Conservation (phyloP, 2,329 filamentous ascomycete genomes). For the Parastagonospora nodorum region DNA sequence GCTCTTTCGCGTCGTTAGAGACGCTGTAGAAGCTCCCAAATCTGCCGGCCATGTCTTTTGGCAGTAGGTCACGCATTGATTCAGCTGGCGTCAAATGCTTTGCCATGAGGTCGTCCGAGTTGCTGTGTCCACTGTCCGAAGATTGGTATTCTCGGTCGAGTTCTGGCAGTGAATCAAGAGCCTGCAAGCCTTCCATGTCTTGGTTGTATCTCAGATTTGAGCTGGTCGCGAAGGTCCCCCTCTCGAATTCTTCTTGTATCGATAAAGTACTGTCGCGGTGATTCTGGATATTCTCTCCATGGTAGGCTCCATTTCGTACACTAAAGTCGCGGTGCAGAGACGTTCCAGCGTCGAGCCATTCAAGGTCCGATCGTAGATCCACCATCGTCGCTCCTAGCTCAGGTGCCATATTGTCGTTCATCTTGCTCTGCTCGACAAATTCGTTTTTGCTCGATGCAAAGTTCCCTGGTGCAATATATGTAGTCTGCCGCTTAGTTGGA, state of each 20-base stretch:
- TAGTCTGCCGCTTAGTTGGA: constrained; percentile 4
- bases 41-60: background rate
- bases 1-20: background rate
- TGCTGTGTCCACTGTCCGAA: background rate
- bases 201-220: too few relatives aligned
- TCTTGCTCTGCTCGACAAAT: background rate
- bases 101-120: background rate
- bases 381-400: background rate
- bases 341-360: background rate
- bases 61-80: background rate
- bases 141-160: background rate
- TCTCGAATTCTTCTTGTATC: background rate
- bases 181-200: background rate
- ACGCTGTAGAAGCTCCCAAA: constrained; percentile 4
- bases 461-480: background rate
- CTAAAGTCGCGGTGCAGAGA: background rate
- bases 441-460: background rate
- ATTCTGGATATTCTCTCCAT: background rate
- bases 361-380: background rate
- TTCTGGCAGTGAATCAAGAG: background rate
- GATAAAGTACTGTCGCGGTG: too few relatives aligned
- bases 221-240: background rate
- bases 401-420: background rate
- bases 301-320: background rate
- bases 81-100: background rate